Evolutionary conservation across 1,284 basidiomycete species (phyloP), one percentile per base, ranked within the genome.

Genomic region (Ceratobasidium sp.): DNA sequence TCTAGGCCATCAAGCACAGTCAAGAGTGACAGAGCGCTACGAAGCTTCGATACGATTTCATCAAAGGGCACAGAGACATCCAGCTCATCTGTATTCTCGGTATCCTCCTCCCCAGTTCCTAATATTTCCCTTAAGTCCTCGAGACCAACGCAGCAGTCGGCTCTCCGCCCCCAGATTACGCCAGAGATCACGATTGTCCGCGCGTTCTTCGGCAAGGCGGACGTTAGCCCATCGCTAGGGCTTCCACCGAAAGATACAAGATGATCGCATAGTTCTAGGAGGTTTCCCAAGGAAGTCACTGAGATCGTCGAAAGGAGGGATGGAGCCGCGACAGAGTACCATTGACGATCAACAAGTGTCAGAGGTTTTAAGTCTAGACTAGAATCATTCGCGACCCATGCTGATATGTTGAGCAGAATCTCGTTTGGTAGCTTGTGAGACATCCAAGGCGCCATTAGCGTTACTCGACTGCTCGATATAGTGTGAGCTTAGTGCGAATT

Each of bases 221-320:
- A 72, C 26, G 3, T 9, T 2, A 67, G 46, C 10, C 12, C 40
- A 10, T 26, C 18, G 42, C 33, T 44, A 63, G 61, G n/a, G 42
- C 3, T 18, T 13, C 42, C 61, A 12, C 23, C 23, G 7, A 63
- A 39, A 15, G 39, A 63, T n/a, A 18, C 20, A 7, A 72, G 23
- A 18, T 72, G 70, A 26, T 72, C 56, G 18, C 70, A 72, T 23
- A 72, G 56, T 28, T 60, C 56, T 7, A 72, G 33, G 9, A 72
- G 55, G 3, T 60, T 58, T 18, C 70, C 70, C n/a, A 72, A 40
- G 2, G 70, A 72, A 40, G 55, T 33, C 9, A 72, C 49, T 18
- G 55, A 46, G 53, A 72, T 61, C 26, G 70, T 72, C n/a, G 70
- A 58, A n/a, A 72, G 70, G 18, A 72, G 70, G n/a, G 44, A 15